Conservation (phyloP, 768 basidiomycete genomes). For the Scleroderma citrinum region DNA sequence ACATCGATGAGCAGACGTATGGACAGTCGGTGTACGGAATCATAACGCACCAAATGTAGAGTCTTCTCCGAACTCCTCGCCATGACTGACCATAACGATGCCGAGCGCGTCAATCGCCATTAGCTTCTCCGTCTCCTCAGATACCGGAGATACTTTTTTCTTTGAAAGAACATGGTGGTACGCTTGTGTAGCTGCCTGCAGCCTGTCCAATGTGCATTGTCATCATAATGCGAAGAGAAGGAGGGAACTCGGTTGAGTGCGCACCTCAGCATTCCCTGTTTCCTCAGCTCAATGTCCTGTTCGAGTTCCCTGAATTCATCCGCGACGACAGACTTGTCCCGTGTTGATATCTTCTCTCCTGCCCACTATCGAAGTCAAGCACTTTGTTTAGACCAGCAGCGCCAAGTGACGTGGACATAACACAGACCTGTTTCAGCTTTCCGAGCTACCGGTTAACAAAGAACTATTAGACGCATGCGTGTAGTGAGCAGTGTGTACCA, state of each 20-base stretch:
- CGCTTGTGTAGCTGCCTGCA: constrained; percentile 63
- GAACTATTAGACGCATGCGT: not conserved
- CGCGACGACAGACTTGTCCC: constrained; percentile 72
- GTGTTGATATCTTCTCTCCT: constrained; percentile 80
- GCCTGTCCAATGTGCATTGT: constrained; percentile 38
- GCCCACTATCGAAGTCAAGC: constrained; percentile 55
- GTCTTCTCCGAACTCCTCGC: constrained; percentile 74
- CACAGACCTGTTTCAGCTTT: constrained; percentile 66
- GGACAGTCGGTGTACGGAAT: not conserved
- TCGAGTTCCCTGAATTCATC: constrained; percentile 81
- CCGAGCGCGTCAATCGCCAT: constrained; percentile 75
- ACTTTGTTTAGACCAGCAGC: constrained; percentile 18
- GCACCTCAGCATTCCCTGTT: constrained; percentile 67
- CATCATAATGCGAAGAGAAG: not conserved
- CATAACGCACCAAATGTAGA: constrained; percentile 56
- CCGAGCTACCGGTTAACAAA: constrained; percentile 47
- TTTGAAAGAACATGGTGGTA: constrained; percentile 71
- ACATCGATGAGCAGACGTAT: not conserved
- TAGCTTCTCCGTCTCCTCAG: constrained; percentile 63
- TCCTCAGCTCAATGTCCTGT: constrained; percentile 75
- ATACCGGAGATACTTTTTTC: constrained; percentile 61
- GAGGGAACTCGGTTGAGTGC: constrained; percentile 22
- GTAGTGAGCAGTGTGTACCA: constrained; percentile 7
- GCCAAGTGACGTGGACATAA: constrained; percentile 1
- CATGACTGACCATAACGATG: constrained; percentile 81